Evolutionary conservation across 2,329 filamentous ascomycete genomes (phyloP).

Genomic region (Aspergillus costaricaensis): DNA sequence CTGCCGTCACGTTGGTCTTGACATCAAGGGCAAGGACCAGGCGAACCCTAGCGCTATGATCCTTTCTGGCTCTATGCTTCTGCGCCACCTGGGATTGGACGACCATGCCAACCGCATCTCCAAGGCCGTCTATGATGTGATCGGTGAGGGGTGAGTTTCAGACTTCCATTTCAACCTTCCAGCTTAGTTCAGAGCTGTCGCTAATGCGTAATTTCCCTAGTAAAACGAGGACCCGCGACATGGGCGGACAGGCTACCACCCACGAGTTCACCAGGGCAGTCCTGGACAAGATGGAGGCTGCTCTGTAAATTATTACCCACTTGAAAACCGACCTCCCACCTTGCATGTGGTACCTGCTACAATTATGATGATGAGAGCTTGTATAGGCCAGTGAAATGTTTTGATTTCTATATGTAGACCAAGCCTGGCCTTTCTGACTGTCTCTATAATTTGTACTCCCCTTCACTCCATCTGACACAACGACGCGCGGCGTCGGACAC

Average conservation of each 20-base stretch:
- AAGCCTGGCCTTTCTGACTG: slow-evolving; percentile 14
- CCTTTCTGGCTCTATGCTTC: slow-evolving; percentile 93
- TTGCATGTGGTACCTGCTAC: slow-evolving; percentile 19
- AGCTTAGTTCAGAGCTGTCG: slow-evolving; percentile 6
- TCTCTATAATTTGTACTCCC: slow-evolving; percentile 34
- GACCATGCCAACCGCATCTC: slow-evolving; percentile 98
- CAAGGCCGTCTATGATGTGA: slow-evolving; percentile 74
- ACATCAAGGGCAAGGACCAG: slow-evolving; percentile 99
- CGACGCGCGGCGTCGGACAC: slow-evolving; percentile 17
- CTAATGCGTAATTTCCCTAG: slow-evolving; percentile 56
- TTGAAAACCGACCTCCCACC: neutral
- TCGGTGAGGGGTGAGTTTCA: slow-evolving; percentile 78
- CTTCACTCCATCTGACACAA: slow-evolving; percentile 25
- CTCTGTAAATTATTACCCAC: slow-evolving; percentile 53
- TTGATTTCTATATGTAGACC: slow-evolving; percentile 10
- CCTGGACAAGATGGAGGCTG: slow-evolving; percentile 87
- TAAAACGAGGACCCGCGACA: slow-evolving; percentile 86
- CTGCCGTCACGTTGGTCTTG: slow-evolving; percentile 97
- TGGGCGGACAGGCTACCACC: slow-evolving; percentile 88
- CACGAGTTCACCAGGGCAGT: slow-evolving; percentile 95
- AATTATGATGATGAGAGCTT: slow-evolving; percentile 29
- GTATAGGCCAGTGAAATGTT: slow-evolving; percentile 18
- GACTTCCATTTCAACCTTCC: neutral
- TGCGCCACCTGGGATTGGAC: slow-evolving; percentile 94
- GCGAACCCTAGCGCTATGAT: slow-evolving; percentile 97